Conservation (phyloP, 305 asterid species). For the Stenogyne calaminthoides region DNA sequence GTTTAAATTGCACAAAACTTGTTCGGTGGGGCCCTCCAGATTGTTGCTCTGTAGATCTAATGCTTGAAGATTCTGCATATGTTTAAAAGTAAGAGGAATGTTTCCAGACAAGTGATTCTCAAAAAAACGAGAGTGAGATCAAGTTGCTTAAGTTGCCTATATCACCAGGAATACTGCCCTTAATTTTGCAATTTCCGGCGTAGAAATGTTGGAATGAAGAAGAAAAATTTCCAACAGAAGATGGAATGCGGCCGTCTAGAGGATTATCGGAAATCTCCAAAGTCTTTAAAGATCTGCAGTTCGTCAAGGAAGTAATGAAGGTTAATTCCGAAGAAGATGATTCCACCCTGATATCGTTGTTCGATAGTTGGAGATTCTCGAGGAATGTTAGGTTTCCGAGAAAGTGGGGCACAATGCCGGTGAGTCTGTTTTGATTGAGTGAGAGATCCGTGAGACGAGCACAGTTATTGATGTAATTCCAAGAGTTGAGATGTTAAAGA, state of each 20-base stretch:
- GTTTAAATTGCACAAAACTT: background rate
- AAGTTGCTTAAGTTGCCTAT: conserved; percentile 5
- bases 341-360: background rate
- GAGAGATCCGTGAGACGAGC: too few relatives aligned
- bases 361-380: background rate
- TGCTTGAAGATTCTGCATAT: background rate
- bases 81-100: background rate
- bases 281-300: background rate
- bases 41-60: background rate
- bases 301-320: conserved; percentile 10
- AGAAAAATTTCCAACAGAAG: conserved; percentile 1
- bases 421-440: too few relatives aligned
- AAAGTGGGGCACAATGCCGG: background rate
- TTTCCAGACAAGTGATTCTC: background rate
- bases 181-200: background rate
- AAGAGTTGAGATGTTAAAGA: conserved; percentile 21
- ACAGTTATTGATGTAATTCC: background rate
- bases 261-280: background rate
- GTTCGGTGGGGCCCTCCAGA: background rate
- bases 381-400: too few relatives aligned
- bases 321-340: background rate
- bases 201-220: background rate
- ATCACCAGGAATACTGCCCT: background rate
- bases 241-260: background rate
- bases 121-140: background rate